These are phyloP conservation scores for Aspergillus leporis DNA, from an alignment of 495 filamentous ascomycete species.

Conservation along the genomic window DNA sequence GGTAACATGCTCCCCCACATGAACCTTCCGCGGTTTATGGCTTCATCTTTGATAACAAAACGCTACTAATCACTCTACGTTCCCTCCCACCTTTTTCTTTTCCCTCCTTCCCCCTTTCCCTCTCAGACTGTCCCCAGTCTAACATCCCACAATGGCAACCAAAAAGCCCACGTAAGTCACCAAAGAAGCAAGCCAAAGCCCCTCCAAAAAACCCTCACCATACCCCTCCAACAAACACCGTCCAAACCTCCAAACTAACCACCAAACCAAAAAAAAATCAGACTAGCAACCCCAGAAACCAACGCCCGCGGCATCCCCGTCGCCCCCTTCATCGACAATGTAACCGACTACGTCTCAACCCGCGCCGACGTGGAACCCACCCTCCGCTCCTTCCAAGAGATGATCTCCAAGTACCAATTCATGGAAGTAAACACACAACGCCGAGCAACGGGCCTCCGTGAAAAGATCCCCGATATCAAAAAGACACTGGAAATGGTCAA, in stretches of 20 bases:
- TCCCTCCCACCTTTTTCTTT: conserved; percentile 11
- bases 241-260: neutral
- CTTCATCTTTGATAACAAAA: neutral
- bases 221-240: conserved; percentile 9
- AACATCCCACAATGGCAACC: conserved; percentile 22
- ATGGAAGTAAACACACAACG: conserved; percentile 94
- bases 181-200: neutral
- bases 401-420: conserved; percentile 99
- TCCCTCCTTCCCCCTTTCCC: conserved; percentile 2
- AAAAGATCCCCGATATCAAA: conserved; percentile 95
- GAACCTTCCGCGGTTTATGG: conserved; percentile 19
- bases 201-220: conserved; percentile 18
- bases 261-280: conserved; percentile 11
- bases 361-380: conserved; percentile 87
- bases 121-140: conserved; percentile 6
- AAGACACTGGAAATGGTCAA: conserved; percentile 94
- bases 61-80: conserved; percentile 21
- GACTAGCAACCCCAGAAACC: conserved; percentile 46
- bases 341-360: conserved; percentile 88
- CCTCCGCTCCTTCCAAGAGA: conserved; percentile 92
- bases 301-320: conserved; percentile 93
- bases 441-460: conserved; percentile 77
- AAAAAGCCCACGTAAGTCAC: conserved; percentile 16
- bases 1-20: conserved; percentile 30
- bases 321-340: conserved; percentile 95